Conservation (phyloP, 768 basidiomycete genomes). For the Trametes coccinea region DNA sequence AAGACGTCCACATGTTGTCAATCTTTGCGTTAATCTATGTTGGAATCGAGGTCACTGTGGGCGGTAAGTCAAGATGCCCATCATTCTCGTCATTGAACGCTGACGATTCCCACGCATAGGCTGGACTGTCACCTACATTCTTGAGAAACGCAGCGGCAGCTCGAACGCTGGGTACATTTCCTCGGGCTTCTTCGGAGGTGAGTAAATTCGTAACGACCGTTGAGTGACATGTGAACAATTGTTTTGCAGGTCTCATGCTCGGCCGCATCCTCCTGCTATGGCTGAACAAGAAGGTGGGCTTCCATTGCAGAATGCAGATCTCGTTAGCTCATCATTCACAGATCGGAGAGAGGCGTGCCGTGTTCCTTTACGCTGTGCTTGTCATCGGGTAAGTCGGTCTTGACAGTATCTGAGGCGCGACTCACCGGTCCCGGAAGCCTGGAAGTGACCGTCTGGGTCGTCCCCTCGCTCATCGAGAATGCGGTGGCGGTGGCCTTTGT, state of each 20-base stretch:
- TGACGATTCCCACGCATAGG: slow-evolving; percentile 22
- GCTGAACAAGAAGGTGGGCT: slow-evolving; percentile 27
- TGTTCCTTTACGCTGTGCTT: slow-evolving; percentile 27
- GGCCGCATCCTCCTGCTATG: slow-evolving; percentile 24
- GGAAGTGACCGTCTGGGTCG: slow-evolving; percentile 50
- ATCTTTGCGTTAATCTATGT: slow-evolving; percentile 43
- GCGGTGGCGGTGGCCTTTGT: slow-evolving; percentile 44
- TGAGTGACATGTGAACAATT: neutral
- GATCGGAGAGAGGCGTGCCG: slow-evolving; percentile 29
- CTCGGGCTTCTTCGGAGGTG: slow-evolving; percentile 42
- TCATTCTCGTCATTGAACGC: neutral
- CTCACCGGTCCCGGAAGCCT: slow-evolving; percentile 4
- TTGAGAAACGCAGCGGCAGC: slow-evolving; percentile 39
- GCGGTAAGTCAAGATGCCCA: slow-evolving; percentile 33
- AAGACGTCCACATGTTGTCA: slow-evolving; percentile 39
- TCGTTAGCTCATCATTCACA: neutral
- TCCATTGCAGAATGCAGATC: neutral
- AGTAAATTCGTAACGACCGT: neutral
- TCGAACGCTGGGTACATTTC: slow-evolving; percentile 42
- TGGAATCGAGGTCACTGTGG: slow-evolving; percentile 43
- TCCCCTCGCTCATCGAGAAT: slow-evolving; percentile 51
- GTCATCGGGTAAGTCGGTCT: slow-evolving; percentile 24
- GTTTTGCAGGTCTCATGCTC: slow-evolving; percentile 26
- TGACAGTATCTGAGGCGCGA: neutral
- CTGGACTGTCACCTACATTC: slow-evolving; percentile 47